Base-by-base conservation (phyloP, 1,284 basidiomycete species). In the Cutaneotrichosporon mucoides region DNA sequence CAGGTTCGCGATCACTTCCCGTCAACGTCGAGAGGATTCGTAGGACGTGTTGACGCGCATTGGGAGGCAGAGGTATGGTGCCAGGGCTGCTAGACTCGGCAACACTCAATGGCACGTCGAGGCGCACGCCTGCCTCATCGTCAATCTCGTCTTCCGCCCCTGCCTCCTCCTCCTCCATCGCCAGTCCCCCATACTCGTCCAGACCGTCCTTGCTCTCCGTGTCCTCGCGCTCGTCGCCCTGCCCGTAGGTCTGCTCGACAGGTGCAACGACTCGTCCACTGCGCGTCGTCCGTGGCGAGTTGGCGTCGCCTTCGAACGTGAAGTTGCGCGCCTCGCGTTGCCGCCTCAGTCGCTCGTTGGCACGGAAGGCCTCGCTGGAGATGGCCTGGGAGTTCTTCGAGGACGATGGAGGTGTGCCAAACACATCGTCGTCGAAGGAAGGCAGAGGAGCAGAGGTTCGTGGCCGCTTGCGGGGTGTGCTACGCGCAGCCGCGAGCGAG, bases 281-380 rank as follows among this genome's bases (percentile, higher is more conserved):
- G 43, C 77, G 54, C 34, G 73, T 72, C 50, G 68, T 59, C 34
- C 69, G 69, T 12, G 73, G 74, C n/a, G 75, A 73, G 55, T 66
- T 61, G 5, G 65, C 71, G 54, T 76, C 74, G 5, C 76, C 76
- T 47, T 72, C 66, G 60, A 69, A 78, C 4, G 65, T 64, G 56
- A 76, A 79, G 56, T 78, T 78, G 15, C 77, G 66, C 38, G 77
- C 77, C 62, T 78, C 75, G 42, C 73, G 66, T 53, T 73, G 71
- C 33, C 68, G 56, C 33, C 65, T 61, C 37, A 73, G 51, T 6
- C 67, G 61, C 64, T 79, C 77, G 59, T 79, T 79, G 11, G 70
- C 66, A 8, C 70, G 61, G 52, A 79, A 77, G 2, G 64, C 63
- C 46, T 75, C 72, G 11, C 68, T 57, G 9, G 69, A 65, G 10